Percentiles rank a stretch among this genome's conserved stretches.
These are phyloP conservation scores for Ambrosia artemisiifolia DNA, from an alignment of 129 eudicot species.

Conservation along the genomic window DNA sequence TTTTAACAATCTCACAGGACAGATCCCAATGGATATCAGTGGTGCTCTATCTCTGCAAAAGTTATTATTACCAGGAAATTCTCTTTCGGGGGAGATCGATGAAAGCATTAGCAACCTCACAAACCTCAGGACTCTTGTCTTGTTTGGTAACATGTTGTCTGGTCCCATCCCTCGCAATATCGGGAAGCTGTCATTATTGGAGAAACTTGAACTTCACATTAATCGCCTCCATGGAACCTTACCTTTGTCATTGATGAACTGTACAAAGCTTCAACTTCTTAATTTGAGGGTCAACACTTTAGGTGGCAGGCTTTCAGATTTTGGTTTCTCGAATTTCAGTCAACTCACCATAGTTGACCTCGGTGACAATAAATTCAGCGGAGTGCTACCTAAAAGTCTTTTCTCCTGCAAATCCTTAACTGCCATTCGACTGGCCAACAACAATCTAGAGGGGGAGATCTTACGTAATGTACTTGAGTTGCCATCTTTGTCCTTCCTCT, in stretches of 20 bases:
- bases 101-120: slow-evolving; percentile 34
- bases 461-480: not conserved
- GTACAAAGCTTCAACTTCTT: not conserved
- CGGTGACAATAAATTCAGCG: not conserved
- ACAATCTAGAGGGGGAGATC: slow-evolving; percentile 7
- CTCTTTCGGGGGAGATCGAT: slow-evolving; percentile 30
- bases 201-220: slow-evolving; percentile 1
- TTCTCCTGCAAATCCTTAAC: not conserved
- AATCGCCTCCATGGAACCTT: not conserved
- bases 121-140: slow-evolving; percentile 39
- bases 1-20: slow-evolving; percentile 23
- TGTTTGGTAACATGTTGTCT: slow-evolving; percentile 39
- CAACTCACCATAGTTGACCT: not conserved
- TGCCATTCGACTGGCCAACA: not conserved
- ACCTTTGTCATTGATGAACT: not conserved
- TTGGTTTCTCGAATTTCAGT: not conserved
- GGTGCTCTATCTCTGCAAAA: slow-evolving; percentile 21
- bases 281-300: not conserved
- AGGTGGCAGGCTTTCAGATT: not conserved
- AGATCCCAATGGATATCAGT: slow-evolving; percentile 39
- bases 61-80: slow-evolving; percentile 44
- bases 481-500: not conserved
- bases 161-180: slow-evolving; percentile 43
- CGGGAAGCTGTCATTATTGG: not conserved
- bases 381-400: not conserved